These are phyloP conservation scores for Borovskyia barvae DNA, from an alignment of 208 protist species.

Conservation along the genomic window DNA sequence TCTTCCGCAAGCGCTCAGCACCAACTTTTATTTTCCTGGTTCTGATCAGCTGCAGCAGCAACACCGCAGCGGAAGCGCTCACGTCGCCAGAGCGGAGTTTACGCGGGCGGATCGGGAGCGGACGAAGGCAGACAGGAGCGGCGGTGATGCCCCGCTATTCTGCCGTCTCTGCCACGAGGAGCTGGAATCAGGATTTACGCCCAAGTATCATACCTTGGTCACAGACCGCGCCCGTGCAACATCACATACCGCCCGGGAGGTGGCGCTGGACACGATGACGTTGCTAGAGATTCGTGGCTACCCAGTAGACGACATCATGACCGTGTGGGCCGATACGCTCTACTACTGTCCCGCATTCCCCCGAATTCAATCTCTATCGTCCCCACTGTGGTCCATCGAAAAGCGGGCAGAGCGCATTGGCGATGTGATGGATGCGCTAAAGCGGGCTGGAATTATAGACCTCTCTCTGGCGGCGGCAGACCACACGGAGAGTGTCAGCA, in stretches of 20 bases:
- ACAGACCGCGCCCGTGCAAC: conserved; percentile 35
- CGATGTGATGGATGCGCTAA: conserved; percentile 37
- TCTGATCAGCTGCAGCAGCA: background rate
- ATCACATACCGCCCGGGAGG: conserved; percentile 68
- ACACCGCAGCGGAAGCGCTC: background rate
- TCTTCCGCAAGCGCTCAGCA: conserved; percentile 1
- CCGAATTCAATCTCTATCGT: conserved; percentile 38
- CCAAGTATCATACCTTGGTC: conserved; percentile 40
- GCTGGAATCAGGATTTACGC: conserved; percentile 15
- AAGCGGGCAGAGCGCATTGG: conserved; percentile 46
- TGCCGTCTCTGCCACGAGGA: conserved; percentile 73
- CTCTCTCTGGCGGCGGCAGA: conserved; percentile 33
- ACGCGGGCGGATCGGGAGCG: too few relatives aligned
- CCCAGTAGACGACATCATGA: conserved; percentile 61
- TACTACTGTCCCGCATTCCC: conserved; percentile 45
- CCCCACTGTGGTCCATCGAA: conserved; percentile 43
- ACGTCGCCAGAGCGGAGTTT: too few relatives aligned
- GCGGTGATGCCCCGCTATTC: conserved; percentile 4
- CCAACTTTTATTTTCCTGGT: background rate
- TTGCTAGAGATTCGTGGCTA: conserved; percentile 70
- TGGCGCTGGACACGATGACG: conserved; percentile 58
- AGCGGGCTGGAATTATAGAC: conserved; percentile 50
- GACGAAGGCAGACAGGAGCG: too few relatives aligned
- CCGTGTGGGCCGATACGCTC: conserved; percentile 66
- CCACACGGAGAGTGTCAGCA: conserved; percentile 2